Base-by-base conservation (phyloP, 2,329 filamentous ascomycete species). In the Penicillium sp. region DNA sequence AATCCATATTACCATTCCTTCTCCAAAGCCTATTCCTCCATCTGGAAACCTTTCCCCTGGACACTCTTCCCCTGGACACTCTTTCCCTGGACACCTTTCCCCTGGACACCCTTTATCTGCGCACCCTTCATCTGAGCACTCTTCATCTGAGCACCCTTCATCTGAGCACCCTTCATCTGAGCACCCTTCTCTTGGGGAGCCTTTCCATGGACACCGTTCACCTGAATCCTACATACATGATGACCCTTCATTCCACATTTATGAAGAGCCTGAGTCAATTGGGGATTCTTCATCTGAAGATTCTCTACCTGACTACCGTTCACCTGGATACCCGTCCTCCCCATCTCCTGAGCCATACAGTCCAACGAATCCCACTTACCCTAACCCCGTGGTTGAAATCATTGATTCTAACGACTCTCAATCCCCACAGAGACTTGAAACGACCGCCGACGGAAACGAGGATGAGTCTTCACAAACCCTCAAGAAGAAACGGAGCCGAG, bases 401-500 rank as follows among this genome's bases (percentile, higher is more conserved):
- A 12, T 7, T 46, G 40, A 35, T 37, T 46, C 50, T 53, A n/a
- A 53, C 50, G 4, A 25, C 40, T 37, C 17, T 52, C 19, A 13
- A 27, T 46, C 8, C 21, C 29, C 21, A 46, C 50, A 53, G 50
- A 46, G 27, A 23, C 21, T 35, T n/a, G 40, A 45, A 46, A 6
- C 17, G 21, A 46, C 42, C 15, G n/a, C 37, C 35, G 61, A 56
- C 43, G 64, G 59, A 46, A 62, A 54, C 53, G 60, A 54, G 48
- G 55, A 61, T 60, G 53, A 70, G 63, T 54, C 66, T 68, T 27
- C 60, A 67, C 53, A 75, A 68, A 47, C 9, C 52, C 75, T 75
- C 10, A 77, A 73, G 62, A 78, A 78, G 67, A 79, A 79, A 62
- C 68, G 77, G 56, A 78, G 77, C 57, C 65, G 74, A 50, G 77